Conservation (phyloP, 2,329 filamentous ascomycete genomes). For the Neofusicoccum sp. region DNA sequence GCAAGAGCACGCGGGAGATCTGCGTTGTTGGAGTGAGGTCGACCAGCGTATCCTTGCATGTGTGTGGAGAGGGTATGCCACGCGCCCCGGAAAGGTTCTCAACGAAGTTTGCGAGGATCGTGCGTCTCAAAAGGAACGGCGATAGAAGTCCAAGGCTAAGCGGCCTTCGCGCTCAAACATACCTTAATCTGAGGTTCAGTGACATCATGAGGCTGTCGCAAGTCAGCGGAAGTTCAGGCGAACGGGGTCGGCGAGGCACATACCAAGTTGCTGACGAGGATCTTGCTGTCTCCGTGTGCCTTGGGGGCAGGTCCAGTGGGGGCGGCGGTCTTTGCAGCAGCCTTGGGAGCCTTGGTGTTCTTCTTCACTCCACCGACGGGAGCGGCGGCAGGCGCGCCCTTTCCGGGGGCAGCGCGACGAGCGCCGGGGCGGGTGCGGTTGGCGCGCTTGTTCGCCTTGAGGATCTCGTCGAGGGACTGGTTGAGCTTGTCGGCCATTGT, state of each 20-base stretch:
- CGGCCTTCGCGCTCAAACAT: conserved; percentile 71
- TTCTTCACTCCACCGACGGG: conserved; percentile 87
- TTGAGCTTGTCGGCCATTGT: conserved; percentile 87
- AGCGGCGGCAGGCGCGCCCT: conserved; percentile 59
- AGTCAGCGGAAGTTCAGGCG: conserved; percentile 46
- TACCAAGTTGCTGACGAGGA: conserved; percentile 98
- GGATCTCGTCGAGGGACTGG: conserved; percentile 95
- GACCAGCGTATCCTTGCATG: conserved; percentile 16
- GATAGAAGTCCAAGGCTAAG: conserved; percentile 38
- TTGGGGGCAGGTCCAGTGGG: conserved; percentile 63
- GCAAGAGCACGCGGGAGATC: conserved; percentile 29
- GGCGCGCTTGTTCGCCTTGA: conserved; percentile 68
- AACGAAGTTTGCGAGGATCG: conserved; percentile 29
- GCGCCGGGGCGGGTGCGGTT: conserved; percentile 49
- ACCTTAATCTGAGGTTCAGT: conserved; percentile 98
- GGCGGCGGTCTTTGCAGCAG: conserved; percentile 56
- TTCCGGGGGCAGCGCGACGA: conserved; percentile 47
- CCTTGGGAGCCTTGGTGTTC: conserved; percentile 61
- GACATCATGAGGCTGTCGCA: conserved; percentile 82
- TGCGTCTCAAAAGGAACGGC: conserved; percentile 25
- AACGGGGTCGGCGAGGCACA: conserved; percentile 38
- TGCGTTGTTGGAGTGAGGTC: conserved; percentile 21
- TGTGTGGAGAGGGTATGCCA: conserved; percentile 12
- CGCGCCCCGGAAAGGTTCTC: conserved; percentile 13
- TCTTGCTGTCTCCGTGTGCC: conserved; percentile 76